Conservation (phyloP, 2,329 filamentous ascomycete genomes). For the Colletotrichum sp. region DNA sequence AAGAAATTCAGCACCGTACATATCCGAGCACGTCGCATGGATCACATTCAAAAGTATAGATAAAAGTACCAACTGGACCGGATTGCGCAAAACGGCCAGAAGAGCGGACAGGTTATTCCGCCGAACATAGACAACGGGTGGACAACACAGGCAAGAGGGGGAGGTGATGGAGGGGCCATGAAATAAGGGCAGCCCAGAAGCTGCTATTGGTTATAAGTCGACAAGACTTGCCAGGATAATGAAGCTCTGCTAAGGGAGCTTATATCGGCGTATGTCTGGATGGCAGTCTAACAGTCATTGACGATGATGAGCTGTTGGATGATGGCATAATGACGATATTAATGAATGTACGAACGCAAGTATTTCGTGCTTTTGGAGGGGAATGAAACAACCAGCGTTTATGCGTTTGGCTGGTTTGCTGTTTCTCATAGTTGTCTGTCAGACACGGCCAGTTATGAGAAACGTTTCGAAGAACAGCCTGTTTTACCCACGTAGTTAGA, state of each 20-base stretch:
- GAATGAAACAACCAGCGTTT: neutral
- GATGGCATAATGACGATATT: constrained; percentile 21
- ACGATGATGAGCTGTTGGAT: constrained; percentile 10
- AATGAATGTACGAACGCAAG: constrained; percentile 21
- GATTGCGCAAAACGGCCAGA: constrained; percentile 5
- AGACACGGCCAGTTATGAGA: neutral
- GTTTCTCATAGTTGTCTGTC: neutral
- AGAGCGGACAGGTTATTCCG: constrained; percentile 1
- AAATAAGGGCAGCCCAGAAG: neutral
- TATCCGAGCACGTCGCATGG: neutral
- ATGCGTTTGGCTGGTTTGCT: neutral
- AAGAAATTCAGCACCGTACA: neutral
- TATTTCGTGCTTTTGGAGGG: constrained; percentile 14
- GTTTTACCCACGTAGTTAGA: constrained; percentile 9
- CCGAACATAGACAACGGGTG: neutral
- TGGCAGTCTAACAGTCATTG: constrained; percentile 5
- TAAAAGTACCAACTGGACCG: constrained; percentile 6
- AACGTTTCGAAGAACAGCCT: constrained; percentile 7
- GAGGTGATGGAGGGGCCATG: neutral
- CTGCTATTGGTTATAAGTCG: neutral
- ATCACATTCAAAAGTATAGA: constrained; percentile 11
- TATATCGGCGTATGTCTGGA: constrained; percentile 17
- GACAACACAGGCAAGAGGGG: neutral
- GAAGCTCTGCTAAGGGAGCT: neutral
- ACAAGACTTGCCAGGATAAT: neutral